A percentile compares a stretch with the other conserved stretches of the same genome.
Conservation (phyloP, 306 rosid species). For the Herpetospermum pedunculosum region DNA sequence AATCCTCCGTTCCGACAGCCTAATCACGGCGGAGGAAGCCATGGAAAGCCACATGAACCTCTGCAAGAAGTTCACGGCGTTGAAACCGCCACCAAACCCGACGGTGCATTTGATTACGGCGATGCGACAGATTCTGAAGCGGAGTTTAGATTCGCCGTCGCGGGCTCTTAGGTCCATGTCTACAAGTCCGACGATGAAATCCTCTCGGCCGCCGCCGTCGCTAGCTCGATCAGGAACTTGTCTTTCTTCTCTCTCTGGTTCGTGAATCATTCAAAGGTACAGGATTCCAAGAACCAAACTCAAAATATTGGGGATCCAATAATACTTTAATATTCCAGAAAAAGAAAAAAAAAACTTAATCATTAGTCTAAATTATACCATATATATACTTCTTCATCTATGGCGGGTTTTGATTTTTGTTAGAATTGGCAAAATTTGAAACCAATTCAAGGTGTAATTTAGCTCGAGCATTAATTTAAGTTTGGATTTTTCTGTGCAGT, state of each 20-base stretch:
- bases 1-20: conserved; percentile 49
- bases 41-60: conserved; percentile 66
- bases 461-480: too few relatives aligned
- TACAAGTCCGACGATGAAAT: conserved; percentile 27
- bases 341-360: not conserved
- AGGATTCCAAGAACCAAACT: conserved; percentile 7
- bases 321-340: not conserved
- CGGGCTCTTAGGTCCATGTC: conserved; percentile 27
- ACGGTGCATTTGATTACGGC: conserved; percentile 73
- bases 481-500: too few relatives aligned
- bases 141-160: conserved; percentile 65
- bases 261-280: conserved; percentile 16
- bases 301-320: not conserved
- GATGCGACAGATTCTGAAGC: conserved; percentile 73
- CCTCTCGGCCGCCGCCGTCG: not conserved
- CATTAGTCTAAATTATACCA: not conserved
- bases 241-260: conserved; percentile 52
- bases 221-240: conserved; percentile 63
- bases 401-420: not conserved
- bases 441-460: too few relatives aligned
- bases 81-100: conserved; percentile 71
- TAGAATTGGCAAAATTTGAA: not conserved
- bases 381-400: not conserved
- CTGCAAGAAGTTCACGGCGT: conserved; percentile 53
- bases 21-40: conserved; percentile 86